A percentile compares a stretch with the other conserved stretches of the same genome.
Evolutionary conservation across 768 basidiomycete genomes (phyloP).

Genomic region (Lactifluus pinguis): DNA sequence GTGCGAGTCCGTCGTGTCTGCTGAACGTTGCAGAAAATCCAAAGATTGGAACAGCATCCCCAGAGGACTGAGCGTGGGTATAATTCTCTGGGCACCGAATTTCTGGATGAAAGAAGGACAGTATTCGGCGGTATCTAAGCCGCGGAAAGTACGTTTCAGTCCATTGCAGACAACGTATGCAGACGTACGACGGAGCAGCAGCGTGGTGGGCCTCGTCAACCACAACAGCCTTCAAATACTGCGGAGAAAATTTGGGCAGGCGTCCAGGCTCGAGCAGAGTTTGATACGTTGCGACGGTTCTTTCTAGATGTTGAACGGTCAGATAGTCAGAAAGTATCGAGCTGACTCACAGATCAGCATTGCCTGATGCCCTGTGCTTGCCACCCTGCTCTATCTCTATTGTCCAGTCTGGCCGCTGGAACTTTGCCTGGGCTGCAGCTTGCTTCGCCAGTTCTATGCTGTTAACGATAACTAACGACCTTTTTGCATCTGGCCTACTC

Average conservation of each 20-base stretch:
- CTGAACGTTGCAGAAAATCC: conserved; percentile 96
- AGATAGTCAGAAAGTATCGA: neutral
- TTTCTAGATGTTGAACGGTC: conserved; percentile 24
- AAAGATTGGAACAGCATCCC: conserved; percentile 64
- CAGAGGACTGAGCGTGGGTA: conserved; percentile 20
- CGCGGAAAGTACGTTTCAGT: conserved; percentile 5
- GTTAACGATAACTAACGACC: conserved; percentile 79
- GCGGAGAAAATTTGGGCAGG: conserved; percentile 67
- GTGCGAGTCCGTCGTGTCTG: conserved; percentile 81
- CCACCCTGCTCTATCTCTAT: conserved; percentile 91
- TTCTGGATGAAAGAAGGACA: conserved; percentile 74
- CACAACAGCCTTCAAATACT: conserved; percentile 61
- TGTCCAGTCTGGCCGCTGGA: conserved; percentile 58
- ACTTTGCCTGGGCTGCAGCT: conserved; percentile 62
- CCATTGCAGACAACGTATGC: conserved; percentile 8
- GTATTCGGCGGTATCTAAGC: conserved; percentile 65
- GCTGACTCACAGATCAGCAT: conserved; percentile 69
- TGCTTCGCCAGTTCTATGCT: conserved; percentile 85
- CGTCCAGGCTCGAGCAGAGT: conserved; percentile 59
- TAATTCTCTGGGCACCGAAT: conserved; percentile 45
- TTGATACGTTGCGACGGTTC: conserved; percentile 86
- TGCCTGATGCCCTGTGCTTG: conserved; percentile 64
- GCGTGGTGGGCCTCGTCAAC: conserved; percentile 96
- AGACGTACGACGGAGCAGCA: conserved; percentile 73
- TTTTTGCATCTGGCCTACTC: conserved; percentile 36